Conservation (phyloP, 306 rosid genomes). For the Gleditsia sinensis region DNA sequence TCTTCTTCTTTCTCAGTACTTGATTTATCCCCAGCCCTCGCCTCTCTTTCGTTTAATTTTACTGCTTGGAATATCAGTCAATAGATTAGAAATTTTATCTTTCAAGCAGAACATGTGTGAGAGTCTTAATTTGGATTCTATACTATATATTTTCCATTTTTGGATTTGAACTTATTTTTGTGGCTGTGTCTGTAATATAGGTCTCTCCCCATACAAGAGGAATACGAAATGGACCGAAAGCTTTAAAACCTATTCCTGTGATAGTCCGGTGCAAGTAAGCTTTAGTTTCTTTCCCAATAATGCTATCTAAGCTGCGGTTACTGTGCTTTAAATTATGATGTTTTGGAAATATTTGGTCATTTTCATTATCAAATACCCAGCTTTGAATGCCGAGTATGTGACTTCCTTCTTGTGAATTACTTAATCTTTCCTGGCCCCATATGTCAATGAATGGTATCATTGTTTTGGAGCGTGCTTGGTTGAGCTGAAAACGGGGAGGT, state of each 20-base stretch:
- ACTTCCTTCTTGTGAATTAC: not conserved
- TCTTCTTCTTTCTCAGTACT: slow-evolving; percentile 8
- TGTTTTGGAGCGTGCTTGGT: not conserved
- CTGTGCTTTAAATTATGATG: not conserved
- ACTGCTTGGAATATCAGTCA: not conserved
- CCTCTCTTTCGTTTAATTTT: not conserved
- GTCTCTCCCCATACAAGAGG: slow-evolving; percentile 62
- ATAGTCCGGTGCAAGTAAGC: slow-evolving; percentile 78
- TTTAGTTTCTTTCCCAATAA: slow-evolving; percentile 8
- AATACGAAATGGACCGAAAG: slow-evolving; percentile 84
- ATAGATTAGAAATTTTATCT: not conserved
- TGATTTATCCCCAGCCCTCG: not conserved
- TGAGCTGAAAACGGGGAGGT: not conserved
- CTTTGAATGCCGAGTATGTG: not conserved
- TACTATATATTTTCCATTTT: not conserved
- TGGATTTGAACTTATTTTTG: not conserved
- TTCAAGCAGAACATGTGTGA: not conserved
- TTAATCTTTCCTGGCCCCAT: slow-evolving; percentile 1
- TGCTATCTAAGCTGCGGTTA: not conserved
- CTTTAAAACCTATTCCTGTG: slow-evolving; percentile 78
- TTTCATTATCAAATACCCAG: not conserved
- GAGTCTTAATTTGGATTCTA: slow-evolving; percentile 5
- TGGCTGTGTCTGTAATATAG: slow-evolving; percentile 40
- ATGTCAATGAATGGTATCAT: not conserved
- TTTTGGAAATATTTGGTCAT: slow-evolving; percentile 10